phyloP scores from a whole-genome alignment of 176 grass and related monocot genomes.

The Thalia dealbata region DNA sequence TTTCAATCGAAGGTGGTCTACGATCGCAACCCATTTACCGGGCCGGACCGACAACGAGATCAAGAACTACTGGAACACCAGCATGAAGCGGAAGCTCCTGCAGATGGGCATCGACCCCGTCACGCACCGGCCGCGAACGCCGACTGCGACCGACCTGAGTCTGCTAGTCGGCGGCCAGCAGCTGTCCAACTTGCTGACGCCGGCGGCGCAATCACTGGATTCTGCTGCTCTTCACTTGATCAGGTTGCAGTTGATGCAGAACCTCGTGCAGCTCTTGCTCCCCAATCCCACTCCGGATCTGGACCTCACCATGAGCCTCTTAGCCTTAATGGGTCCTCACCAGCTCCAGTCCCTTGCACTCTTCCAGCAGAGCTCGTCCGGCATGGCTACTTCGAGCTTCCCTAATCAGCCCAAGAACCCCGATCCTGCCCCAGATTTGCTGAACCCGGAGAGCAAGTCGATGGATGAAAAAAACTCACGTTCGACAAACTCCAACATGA shows the following conservation, averaged over 20 bases:
- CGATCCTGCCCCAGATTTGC: no score
- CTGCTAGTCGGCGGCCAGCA: background rate
- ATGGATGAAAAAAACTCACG: no score
- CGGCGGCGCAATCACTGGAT: background rate
- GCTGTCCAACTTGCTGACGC: background rate
- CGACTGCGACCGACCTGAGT: background rate
- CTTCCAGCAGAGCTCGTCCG: no score
- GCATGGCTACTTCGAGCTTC: no score
- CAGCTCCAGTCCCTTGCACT: no score
- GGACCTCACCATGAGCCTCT: background rate
- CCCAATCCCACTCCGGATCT: background rate
- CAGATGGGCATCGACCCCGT: background rate
- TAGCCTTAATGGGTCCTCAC: no score
- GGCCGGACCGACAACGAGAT: constrained; percentile 5
- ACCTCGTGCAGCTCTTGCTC: background rate
- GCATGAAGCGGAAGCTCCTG: background rate
- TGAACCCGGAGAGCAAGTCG: no score
- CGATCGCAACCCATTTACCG: background rate
- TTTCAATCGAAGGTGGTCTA: background rate
- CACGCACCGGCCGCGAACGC: background rate
- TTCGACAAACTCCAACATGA: no score
- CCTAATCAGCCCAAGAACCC: no score
- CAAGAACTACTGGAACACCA: background rate
- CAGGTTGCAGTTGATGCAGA: background rate
- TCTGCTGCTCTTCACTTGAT: background rate